phyloP scores from a whole-genome alignment of 148 eudicot species.

The Selenicereus undatus region DNA sequence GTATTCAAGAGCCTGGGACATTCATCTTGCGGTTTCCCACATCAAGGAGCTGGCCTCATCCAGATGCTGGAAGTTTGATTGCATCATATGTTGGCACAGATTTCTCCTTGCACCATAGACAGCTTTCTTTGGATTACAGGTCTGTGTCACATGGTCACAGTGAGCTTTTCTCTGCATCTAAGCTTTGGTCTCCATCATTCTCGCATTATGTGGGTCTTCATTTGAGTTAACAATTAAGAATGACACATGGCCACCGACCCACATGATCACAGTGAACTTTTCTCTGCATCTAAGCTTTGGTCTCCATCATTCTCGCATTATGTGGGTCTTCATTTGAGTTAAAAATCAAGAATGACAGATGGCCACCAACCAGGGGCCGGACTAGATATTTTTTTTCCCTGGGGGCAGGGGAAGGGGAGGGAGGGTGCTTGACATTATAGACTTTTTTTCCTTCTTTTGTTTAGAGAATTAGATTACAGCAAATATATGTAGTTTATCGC shows the following conservation, averaged over 20 bases:
- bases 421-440: too few relatives aligned
- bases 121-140: conserved; percentile 81
- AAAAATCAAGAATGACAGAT: too few relatives aligned
- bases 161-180: not conserved
- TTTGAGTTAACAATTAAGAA: too few relatives aligned
- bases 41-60: conserved; percentile 98
- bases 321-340: not conserved
- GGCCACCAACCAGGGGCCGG: not conserved
- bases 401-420: too few relatives aligned
- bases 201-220: not conserved
- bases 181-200: not conserved
- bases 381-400: too few relatives aligned
- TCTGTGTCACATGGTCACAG: conserved; percentile 16
- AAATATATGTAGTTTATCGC: too few relatives aligned
- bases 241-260: not conserved
- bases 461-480: too few relatives aligned
- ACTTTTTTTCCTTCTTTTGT: too few relatives aligned
- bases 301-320: not conserved
- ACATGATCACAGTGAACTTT: not conserved
- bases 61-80: conserved; percentile 90
- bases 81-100: conserved; percentile 80
- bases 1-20: conserved; percentile 75
- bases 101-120: conserved; percentile 67
- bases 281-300: not conserved
- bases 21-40: conserved; percentile 91